Percentiles rank a stretch among this genome's conserved stretches.
Evolutionary conservation across 345 rosid genomes (phyloP).

Genomic region (Eucalyptus polyanthemos): DNA sequence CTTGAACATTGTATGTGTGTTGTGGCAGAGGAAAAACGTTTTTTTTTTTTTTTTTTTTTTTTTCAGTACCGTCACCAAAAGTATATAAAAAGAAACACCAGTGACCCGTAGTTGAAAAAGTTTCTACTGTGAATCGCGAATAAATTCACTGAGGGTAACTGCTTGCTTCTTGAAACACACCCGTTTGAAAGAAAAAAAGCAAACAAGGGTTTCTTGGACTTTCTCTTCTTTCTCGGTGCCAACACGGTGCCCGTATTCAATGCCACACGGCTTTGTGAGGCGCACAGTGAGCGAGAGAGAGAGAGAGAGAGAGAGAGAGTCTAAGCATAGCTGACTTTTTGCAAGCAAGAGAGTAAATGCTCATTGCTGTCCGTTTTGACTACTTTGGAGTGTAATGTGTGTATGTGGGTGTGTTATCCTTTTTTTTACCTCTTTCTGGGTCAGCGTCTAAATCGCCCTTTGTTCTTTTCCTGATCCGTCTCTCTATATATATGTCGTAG

Average conservation of each 20-base stretch:
- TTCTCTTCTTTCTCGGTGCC: conserved; percentile 6
- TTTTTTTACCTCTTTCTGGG: not conserved
- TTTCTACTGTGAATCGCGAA: not conserved
- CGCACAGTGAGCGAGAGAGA: not conserved
- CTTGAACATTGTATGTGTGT: not conserved
- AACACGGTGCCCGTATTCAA: conserved; percentile 10
- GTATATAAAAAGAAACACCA: not conserved
- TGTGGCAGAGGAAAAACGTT: not conserved
- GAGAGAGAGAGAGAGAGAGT: conserved; percentile 3
- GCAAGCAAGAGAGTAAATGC: conserved; percentile 46
- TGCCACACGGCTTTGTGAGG: conserved; percentile 1
- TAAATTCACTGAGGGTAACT: not conserved
- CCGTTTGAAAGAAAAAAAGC: not conserved
- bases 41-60: no score
- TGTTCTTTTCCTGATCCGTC: not conserved
- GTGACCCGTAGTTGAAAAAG: not conserved
- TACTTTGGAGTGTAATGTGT: not conserved
- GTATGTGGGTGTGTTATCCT: not conserved
- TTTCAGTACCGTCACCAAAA: not conserved
- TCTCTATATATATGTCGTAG: not conserved
- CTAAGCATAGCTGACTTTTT: conserved; percentile 36
- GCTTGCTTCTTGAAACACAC: not conserved
- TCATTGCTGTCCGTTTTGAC: conserved; percentile 42
- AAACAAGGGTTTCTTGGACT: not conserved
- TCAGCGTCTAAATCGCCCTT: conserved; percentile 1